Base-by-base conservation (phyloP, 2,329 filamentous ascomycete genomes). In the Aspergillus versicolor region DNA sequence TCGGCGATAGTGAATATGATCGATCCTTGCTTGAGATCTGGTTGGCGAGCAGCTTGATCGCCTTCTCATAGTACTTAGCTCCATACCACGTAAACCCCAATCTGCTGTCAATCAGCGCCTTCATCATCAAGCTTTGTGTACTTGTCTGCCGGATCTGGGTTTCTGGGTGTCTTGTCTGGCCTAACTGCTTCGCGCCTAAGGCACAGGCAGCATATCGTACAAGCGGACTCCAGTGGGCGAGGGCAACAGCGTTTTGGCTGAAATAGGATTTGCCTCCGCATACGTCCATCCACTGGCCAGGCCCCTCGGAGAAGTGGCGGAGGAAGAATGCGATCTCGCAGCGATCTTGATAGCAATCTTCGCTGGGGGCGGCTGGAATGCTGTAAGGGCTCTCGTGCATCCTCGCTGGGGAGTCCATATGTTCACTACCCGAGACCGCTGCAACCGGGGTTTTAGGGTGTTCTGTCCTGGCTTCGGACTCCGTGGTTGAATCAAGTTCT, bases 11-110 rank as follows among this genome's bases (percentile, higher is more conserved):
- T 11, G 43, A 49, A 13, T 19, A 48, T 11, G 50, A 32, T 4
- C 3, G 38, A 7, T 53, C 52, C 3, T 48, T 45, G 6, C 52
- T 55, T 2, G 61, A 61, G 1, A 63, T 57, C 32, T 62, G 58
- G 2, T 54, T 51, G 4, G 60, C 56, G 4, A 65, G 52, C 11
- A 63, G 15, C 22, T 61, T 56, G 22, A 65, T 63, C 3, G 61
- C 61, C 21, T 54, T 61, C 11, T 63, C 61, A 22, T 64, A 64
- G 17, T 64, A 64, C 41, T 63, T 65, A 3, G 61, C 61, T 1
- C 63, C 60, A 19, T 65, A 63, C 61, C 63, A 65, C 2, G 58
- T 44, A 42, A 64, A 64, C 7, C 59, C 57, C 21, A 61, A 32
- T 11, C 30, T 44, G 1, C 54, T 38, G 5, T 58, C 50, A 13